These are phyloP conservation scores for Daldinia loculata DNA, from an alignment of 495 filamentous ascomycete species.

Conservation along the genomic window DNA sequence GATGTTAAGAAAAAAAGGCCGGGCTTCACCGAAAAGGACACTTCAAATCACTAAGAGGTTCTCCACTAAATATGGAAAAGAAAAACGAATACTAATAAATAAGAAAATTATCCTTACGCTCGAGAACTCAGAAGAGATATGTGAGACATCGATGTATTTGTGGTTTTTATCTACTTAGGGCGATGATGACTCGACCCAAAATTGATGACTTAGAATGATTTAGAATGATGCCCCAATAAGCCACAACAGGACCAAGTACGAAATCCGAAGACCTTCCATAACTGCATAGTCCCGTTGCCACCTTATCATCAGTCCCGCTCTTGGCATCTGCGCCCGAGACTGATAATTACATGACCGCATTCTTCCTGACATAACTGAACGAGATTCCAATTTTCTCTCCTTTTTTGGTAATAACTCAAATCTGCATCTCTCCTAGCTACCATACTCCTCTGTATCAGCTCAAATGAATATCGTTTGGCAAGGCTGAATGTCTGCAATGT, in stretches of 20 bases:
- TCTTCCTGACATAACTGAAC: constrained; percentile 20
- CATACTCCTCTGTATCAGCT: constrained; percentile 5
- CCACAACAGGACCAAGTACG: neutral
- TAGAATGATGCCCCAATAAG: neutral
- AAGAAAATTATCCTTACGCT: constrained; percentile 11
- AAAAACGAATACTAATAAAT: neutral
- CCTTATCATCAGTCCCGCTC: constrained; percentile 1
- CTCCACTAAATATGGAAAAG: neutral
- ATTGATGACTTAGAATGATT: constrained; percentile 18
- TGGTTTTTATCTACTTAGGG: constrained; percentile 20
- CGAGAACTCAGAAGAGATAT: neutral
- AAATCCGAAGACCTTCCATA: constrained; percentile 18
- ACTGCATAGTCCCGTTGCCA: constrained; percentile 11
- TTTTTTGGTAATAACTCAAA: constrained; percentile 3
- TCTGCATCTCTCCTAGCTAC: constrained; percentile 7
- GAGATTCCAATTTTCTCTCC: constrained; percentile 24
- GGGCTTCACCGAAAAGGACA: neutral
- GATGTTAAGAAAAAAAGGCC: neutral
- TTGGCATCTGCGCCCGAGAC: neutral
- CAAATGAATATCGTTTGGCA: constrained; percentile 13
- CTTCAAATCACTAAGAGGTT: neutral
- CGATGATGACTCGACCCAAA: constrained; percentile 41
- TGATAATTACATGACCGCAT: constrained; percentile 33
- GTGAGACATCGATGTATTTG: constrained; percentile 32
- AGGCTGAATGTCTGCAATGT: constrained; percentile 9